Evolutionary conservation across 768 basidiomycete species (phyloP).

Genomic region (Amylocystis lapponica): DNA sequence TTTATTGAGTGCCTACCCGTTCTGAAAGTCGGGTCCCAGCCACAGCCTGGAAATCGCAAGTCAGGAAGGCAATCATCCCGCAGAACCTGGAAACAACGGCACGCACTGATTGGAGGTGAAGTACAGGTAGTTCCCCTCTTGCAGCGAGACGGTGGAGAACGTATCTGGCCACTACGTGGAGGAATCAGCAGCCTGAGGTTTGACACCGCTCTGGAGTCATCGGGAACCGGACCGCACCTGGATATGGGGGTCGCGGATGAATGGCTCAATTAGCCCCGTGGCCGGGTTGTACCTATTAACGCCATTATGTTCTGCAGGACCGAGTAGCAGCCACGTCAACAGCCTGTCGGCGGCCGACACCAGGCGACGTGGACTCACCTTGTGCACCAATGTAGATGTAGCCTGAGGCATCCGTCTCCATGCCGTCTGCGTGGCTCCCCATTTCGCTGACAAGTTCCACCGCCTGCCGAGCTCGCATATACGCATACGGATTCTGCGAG

Average conservation of each 20-base stretch:
- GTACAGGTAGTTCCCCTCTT: slow-evolving; percentile 12
- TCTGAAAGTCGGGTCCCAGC: slow-evolving; percentile 9
- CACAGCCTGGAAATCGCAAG: slow-evolving; percentile 1
- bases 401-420: slow-evolving; percentile 9
- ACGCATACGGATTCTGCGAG: slow-evolving; percentile 6
- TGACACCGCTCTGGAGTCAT: background rate
- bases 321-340: too few species aligned
- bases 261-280: slow-evolving; percentile 8
- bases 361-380: slow-evolving; percentile 2
- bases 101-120: slow-evolving; percentile 14
- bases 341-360: too few species aligned
- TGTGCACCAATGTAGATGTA: slow-evolving; percentile 10
- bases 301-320: slow-evolving; percentile 9
- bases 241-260: slow-evolving; percentile 13
- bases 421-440: slow-evolving; percentile 10
- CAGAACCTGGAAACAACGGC: background rate
- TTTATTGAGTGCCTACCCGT: slow-evolving; percentile 13
- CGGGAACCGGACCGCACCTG: slow-evolving; percentile 6
- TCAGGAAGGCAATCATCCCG: too few species aligned
- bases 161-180: slow-evolving; percentile 12
- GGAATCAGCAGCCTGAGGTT: background rate
- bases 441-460: slow-evolving; percentile 7
- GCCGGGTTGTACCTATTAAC: slow-evolving; percentile 9
- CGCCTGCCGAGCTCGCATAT: slow-evolving; percentile 3
- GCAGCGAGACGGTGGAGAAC: slow-evolving; percentile 10